A percentile compares a stretch with the other conserved stretches of the same genome.
phyloP scores from a whole-genome alignment of 2,329 filamentous ascomycete species.

The Colletotrichum lindemuthianum region DNA sequence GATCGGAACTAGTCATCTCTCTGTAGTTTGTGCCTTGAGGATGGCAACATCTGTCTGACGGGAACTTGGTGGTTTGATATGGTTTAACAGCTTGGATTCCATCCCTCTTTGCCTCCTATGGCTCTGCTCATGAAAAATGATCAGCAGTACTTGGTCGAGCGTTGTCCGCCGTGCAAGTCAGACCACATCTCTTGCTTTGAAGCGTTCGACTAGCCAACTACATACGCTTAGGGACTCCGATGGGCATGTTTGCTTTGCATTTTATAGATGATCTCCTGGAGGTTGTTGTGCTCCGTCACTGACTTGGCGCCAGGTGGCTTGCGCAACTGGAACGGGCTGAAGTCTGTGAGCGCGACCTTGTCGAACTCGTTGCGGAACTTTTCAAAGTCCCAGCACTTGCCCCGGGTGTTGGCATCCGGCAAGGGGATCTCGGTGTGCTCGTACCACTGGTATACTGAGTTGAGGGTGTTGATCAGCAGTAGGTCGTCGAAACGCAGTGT shows the following conservation, averaged over 20 bases:
- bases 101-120: no score
- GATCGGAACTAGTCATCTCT: no score
- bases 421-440: slow-evolving; percentile 18
- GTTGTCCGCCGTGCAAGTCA: no score
- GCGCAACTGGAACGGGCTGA: slow-evolving; percentile 7
- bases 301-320: slow-evolving; percentile 15
- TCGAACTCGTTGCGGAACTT: slow-evolving; percentile 12
- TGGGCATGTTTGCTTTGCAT: background rate
- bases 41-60: no score
- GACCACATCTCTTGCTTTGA: no score
- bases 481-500: slow-evolving; percentile 4
- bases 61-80: no score
- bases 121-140: no score
- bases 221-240: no score
- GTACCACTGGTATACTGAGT: slow-evolving; percentile 21
- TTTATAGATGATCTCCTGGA: slow-evolving; percentile 22
- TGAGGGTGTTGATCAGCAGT: background rate
- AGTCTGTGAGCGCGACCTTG: slow-evolving; percentile 13
- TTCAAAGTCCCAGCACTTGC: slow-evolving; percentile 22
- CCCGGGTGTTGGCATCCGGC: slow-evolving; percentile 23
- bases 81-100: no score
- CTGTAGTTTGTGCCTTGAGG: no score
- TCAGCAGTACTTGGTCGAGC: no score
- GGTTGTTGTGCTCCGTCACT: slow-evolving; percentile 19
- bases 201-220: no score